A percentile compares a stretch with the other conserved stretches of the same genome.
Evolutionary conservation across 805 yeast species (phyloP).

Genomic region (Middelhovenomyces tepae): DNA sequence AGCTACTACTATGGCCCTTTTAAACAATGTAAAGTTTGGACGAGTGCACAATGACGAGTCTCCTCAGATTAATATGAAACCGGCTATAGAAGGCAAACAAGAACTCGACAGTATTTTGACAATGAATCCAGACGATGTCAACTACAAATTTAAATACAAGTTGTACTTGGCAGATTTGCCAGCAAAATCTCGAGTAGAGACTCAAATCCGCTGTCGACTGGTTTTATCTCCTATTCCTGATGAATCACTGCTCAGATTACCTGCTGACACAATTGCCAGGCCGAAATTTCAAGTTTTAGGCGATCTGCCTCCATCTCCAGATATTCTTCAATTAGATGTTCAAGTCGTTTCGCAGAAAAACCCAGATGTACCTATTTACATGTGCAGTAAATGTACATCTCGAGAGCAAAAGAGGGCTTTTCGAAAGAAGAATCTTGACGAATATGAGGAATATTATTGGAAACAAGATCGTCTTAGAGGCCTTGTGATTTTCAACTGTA

Average conservation of each 20-base stretch:
- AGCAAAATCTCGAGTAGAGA: constrained; percentile 80
- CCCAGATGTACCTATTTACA: constrained; percentile 45
- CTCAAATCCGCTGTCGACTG: constrained; percentile 77
- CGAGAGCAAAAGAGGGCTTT: constrained; percentile 92
- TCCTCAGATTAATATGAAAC: too few species aligned
- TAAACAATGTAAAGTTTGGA: too few species aligned
- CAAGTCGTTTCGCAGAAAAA: constrained; percentile 54
- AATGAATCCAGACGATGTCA: too few species aligned
- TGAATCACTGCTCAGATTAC: constrained; percentile 65
- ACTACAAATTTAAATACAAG: constrained; percentile 11
- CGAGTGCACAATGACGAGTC: too few species aligned
- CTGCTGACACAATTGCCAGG: constrained; percentile 81
- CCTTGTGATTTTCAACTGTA: constrained; percentile 85
- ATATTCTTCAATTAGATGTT: constrained; percentile 49
- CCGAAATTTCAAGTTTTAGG: constrained; percentile 62
- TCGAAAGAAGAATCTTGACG: constrained; percentile 71
- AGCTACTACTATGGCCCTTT: too few species aligned
- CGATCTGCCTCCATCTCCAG: constrained; percentile 20
- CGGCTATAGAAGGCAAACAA: too few species aligned
- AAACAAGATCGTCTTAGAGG: constrained; percentile 63
- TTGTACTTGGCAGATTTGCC: constrained; percentile 54
- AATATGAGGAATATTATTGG: constrained; percentile 72
- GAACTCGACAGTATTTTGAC: too few species aligned
- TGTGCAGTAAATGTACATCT: constrained; percentile 82
- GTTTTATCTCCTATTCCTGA: constrained; percentile 68